Evolutionary conservation across 2,329 filamentous ascomycete species (phyloP).

Genomic region (Ambrosiella cleistominuta): DNA sequence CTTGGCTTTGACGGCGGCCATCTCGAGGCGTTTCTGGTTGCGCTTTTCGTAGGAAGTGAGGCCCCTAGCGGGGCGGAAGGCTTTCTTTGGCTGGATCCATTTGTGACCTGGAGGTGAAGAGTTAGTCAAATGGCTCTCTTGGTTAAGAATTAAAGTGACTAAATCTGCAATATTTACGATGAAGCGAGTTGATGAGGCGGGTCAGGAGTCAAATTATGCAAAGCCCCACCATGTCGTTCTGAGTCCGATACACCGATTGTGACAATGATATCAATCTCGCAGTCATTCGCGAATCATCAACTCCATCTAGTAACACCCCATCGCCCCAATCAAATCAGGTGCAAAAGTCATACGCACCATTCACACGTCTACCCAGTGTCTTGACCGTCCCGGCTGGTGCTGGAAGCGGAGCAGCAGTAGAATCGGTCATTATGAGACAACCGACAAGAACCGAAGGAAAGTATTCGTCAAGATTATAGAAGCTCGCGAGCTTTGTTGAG

Average conservation of each 20-base stretch:
- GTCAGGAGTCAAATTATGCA: background rate
- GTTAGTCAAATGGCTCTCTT: background rate
- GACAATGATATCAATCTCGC: background rate
- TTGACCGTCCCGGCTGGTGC: background rate
- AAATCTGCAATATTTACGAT: background rate
- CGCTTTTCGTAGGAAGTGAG: conserved; percentile 66
- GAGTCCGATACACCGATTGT: background rate
- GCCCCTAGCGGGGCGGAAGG: conserved; percentile 69
- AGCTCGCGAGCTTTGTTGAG: too few relatives aligned
- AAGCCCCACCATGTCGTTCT: background rate
- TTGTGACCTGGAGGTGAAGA: conserved; percentile 54
- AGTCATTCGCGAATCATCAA: background rate
- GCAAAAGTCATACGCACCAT: background rate
- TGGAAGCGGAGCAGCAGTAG: background rate
- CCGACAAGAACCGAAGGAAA: background rate
- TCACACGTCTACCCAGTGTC: background rate
- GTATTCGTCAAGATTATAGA: too few relatives aligned
- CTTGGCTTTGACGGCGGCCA: conserved; percentile 68
- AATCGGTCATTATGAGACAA: background rate
- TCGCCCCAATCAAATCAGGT: background rate
- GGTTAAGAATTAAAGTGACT: background rate
- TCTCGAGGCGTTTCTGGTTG: conserved; percentile 48
- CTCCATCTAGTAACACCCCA: background rate
- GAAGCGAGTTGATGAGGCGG: background rate
- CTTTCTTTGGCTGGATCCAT: conserved; percentile 70